Evolutionary conservation across 331 rosid species (phyloP), one percentile per base, ranked within the genome.

Genomic region (Dryas integrifolia): DNA sequence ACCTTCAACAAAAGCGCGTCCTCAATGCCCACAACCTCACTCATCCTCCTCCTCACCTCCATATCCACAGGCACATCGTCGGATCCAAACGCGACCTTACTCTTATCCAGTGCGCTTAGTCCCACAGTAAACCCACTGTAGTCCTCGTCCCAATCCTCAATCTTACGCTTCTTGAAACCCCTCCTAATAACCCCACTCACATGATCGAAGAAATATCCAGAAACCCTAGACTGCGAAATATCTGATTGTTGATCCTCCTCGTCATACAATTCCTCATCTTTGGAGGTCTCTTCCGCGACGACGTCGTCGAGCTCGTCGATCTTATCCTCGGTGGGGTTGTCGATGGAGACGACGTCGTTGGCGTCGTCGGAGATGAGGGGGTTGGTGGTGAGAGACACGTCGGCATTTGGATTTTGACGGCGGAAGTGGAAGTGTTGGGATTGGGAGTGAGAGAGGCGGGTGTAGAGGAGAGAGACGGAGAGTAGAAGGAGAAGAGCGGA

Each of bases 401-500:
- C 50, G 14, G 72, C 3, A 14, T 13, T 13, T 10, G 64, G 64
- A 35, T 13, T 6, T 43, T 58, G 41, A 73, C 13, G 77, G 30
- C 58, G 80, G 80, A 4, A 79, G 74, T 18, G 72, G 79, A 60
- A 24, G 67, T 40, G 35, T 59, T 64, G 82, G 3, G 88, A 79
- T 2, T 72, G 81, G 60, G 94, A 82, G 69, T 59, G 88, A 63
- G 97, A 89, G 66, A 93, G 92, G 69, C 89, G 92, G 14, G 90
- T 72, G 85, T 94, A 81, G 78, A 94, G 97, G 44, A 94, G 87
- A 41, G 97, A 86, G 74, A 82, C 96, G 0, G 94, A 94, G 78
- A 89, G 43, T 7, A 94, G 92, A 44, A 94, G 91, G 76, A 94
- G 96, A 7, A 88, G 16, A 11, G 91, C 89, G 58, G 96, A 83